Conservation (phyloP, 495 filamentous ascomycete species). For the Penicillium canescens region DNA sequence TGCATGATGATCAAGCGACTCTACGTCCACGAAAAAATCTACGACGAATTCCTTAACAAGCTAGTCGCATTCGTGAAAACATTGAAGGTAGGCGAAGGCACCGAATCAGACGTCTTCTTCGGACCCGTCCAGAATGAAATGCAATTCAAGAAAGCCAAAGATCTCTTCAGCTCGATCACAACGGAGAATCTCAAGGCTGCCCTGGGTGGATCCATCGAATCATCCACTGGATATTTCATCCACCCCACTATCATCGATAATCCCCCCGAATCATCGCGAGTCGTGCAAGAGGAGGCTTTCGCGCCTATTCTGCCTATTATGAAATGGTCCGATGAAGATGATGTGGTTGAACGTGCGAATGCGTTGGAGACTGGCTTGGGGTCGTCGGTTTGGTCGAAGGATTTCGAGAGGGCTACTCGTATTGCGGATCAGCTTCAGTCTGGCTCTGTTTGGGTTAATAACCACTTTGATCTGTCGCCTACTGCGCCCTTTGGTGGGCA, state of each 20-base stretch:
- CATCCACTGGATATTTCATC: constrained; percentile 52
- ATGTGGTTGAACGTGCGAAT: constrained; percentile 59
- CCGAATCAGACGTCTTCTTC: constrained; percentile 41
- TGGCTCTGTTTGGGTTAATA: constrained; percentile 61
- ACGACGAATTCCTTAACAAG: constrained; percentile 57
- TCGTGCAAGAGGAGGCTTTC: constrained; percentile 51
- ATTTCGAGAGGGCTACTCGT: constrained; percentile 47
- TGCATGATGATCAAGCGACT: constrained; percentile 65
- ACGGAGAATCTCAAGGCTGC: constrained; percentile 45
- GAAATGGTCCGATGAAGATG: constrained; percentile 57
- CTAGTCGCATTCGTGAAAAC: constrained; percentile 56
- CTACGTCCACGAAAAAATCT: constrained; percentile 69
- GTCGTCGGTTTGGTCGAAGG: constrained; percentile 56
- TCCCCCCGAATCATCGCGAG: constrained; percentile 51
- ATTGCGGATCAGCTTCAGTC: constrained; percentile 54
- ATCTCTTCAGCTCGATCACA: constrained; percentile 47
- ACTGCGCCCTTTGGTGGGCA: constrained; percentile 61
- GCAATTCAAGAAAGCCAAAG: constrained; percentile 57
- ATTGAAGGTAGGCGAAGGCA: constrained; percentile 49
- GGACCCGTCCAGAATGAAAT: constrained; percentile 61
- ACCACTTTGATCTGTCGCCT: constrained; percentile 46
- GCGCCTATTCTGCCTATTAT: constrained; percentile 58
- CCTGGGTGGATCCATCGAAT: constrained; percentile 29
- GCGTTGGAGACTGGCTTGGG: constrained; percentile 56
- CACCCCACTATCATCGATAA: constrained; percentile 60